Conservation (phyloP, 192 early-diverging fungal species). For the Coemansia pectinata region DNA sequence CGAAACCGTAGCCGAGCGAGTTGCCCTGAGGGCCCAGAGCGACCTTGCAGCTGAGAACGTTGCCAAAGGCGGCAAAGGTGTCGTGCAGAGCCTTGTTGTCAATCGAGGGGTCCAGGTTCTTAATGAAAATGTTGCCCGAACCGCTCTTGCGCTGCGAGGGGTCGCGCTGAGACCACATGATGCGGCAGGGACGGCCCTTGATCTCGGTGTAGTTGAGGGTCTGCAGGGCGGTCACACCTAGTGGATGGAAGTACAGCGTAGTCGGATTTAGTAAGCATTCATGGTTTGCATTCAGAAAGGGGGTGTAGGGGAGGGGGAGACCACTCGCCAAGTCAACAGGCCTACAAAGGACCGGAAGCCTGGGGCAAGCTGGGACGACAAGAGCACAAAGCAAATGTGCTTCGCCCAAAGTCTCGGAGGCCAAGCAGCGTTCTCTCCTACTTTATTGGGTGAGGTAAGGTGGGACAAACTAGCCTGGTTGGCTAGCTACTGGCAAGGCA, state of each 20-base stretch:
- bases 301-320: neutral
- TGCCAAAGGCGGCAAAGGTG: slow-evolving; percentile 96
- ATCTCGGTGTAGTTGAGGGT: slow-evolving; percentile 94
- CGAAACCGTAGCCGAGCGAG: slow-evolving; percentile 97
- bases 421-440: neutral
- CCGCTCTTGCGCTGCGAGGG: slow-evolving; percentile 90
- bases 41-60: slow-evolving; percentile 98
- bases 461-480: neutral
- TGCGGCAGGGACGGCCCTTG: slow-evolving; percentile 94
- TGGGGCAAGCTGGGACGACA: neutral
- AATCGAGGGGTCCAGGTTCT: slow-evolving; percentile 96
- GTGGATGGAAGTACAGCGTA: neutral
- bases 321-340: too few relatives aligned
- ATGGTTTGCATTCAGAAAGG: neutral
- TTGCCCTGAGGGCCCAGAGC: slow-evolving; percentile 72
- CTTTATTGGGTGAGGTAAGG: neutral
- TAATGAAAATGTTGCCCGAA: slow-evolving; percentile 98
- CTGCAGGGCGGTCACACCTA: slow-evolving; percentile 87
- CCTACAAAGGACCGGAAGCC: neutral
- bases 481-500: neutral
- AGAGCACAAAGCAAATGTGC: neutral
- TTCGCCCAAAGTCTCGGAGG: neutral
- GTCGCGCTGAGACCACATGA: slow-evolving; percentile 99
- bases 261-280: neutral
- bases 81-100: slow-evolving; percentile 99